Evolutionary conservation across 1,139 yeast species (phyloP).

Genomic region (Taphrina sp.): DNA sequence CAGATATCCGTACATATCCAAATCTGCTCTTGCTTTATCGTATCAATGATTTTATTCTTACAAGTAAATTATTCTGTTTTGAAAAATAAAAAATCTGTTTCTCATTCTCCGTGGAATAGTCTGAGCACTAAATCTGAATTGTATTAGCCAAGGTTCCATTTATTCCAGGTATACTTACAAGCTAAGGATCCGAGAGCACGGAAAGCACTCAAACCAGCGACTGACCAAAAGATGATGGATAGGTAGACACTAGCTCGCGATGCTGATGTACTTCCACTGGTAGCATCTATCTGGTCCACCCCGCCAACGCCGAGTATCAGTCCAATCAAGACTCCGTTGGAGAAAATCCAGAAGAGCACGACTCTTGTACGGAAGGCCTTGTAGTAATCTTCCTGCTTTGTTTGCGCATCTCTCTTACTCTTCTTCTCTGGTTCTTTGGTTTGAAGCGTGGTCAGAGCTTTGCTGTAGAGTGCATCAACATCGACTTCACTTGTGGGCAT

Average conservation of each 20-base stretch:
- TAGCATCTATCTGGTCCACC: constrained; percentile 44
- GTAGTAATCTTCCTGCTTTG: constrained; percentile 60
- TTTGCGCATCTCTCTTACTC: constrained; percentile 41
- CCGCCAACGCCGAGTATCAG: constrained; percentile 72
- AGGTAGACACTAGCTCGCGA: constrained; percentile 50
- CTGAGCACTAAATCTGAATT: constrained; percentile 21
- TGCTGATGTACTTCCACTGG: constrained; percentile 19
- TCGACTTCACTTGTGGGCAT: constrained; percentile 65
- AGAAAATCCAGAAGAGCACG: constrained; percentile 73
- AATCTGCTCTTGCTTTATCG: no score
- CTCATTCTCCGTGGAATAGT: constrained; percentile 25
- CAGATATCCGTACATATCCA: no score
- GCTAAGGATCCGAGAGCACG: constrained; percentile 56
- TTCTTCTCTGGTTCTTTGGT: constrained; percentile 41
- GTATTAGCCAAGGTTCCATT: background rate
- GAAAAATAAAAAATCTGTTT: background rate
- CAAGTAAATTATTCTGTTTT: background rate
- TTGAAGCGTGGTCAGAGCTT: constrained; percentile 52
- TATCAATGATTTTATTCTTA: no score
- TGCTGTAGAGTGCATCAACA: constrained; percentile 59
- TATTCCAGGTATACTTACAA: constrained; percentile 1
- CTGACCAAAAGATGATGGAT: constrained; percentile 75
- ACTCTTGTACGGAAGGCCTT: constrained; percentile 76
- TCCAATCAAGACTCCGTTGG: constrained; percentile 65
- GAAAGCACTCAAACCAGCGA: constrained; percentile 70